Evolutionary conservation across 257 asterid genomes (phyloP), one percentile per base, ranked within the genome.

Genomic region (Solanum ahanhuiri): DNA sequence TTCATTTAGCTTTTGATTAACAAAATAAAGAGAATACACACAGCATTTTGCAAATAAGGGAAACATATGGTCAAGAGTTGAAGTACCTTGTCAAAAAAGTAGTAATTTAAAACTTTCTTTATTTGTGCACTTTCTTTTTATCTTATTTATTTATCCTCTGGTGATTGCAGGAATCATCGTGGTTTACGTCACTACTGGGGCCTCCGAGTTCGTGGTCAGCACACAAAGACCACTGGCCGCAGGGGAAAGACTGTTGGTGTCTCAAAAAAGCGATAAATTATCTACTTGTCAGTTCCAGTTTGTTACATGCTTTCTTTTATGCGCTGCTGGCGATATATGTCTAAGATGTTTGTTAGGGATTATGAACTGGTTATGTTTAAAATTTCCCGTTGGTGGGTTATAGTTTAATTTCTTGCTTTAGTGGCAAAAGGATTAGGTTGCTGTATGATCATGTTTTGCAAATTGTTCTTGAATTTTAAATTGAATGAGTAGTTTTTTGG

Each of bases 181-280:
- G 86, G 86, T 58, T 37, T 83, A 83, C 86, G 75, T 83, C 86
- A 83, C 35, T 83, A 83, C 86, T 83, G 86, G 86, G 86, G 86
- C n/a, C 86, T 83, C 35, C 86, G 86, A 83, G 86, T 83, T 45
- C 86, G 75, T 58, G 86, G 86, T 34, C 86, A 83, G 76, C 86
- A 83, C 86, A 83, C 75, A 58, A 83, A 83, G 57, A 83, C 86
- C 23, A 83, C 71, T 14, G 86, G 75, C 31, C 75, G 75, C n/a
- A 83, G 86, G 57, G 86, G 75, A 41, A 83, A 57, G 12, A 83
- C 86, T 83, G 86, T 83, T 83, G 86, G 86, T 83, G 86, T 83
- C 76, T 83, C 75, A 1, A 79, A 79, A 48, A 79, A 79, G 84
- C 37, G 84, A 45, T 79, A 79, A 25, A 41, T 43, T 35, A 79